Evolutionary conservation across 192 early-diverging fungal genomes (phyloP), one percentile per base, ranked within the genome.

Genomic region (Spinellus fusiger): DNA sequence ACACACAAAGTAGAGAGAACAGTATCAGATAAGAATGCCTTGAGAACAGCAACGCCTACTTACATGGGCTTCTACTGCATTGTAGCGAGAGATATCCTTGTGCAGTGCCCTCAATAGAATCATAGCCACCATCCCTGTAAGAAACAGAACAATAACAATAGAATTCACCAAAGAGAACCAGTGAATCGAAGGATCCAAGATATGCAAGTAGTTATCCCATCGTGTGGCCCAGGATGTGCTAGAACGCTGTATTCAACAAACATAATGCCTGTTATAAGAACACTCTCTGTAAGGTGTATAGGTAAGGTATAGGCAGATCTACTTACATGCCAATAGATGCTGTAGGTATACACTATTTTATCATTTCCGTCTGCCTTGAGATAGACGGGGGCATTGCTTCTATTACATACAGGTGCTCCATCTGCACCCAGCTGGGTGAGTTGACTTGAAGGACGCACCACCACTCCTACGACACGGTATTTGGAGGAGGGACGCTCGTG

Each of bases 161-260:
- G 94, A 95, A 78, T 98, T 96, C 40, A 94, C 84, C 59, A 98
- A 79, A 51, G 87, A 89, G 70, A 97, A 93, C 94, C 94, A 97
- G 64, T 97, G 94, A 56, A 95, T 94, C 61, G 86, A 87, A 46
- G 93, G 91, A 60, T 98, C 93, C 51, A 89, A 85, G 28, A 91
- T 77, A 49, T 91, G 81, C 32, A 95, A 66, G 71, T 95, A 94
- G 63, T 76, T 81, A 68, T 93, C 86, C 86, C 89, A 98, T 27
- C 95, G 84, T 1, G 86, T 91, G n/a, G 85, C 89, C 84, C 87
- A 89, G 31, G 77, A 78, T 27, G 77, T 86, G 20, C 74, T 65
- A 6, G 83, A 86, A 33, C 51, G 26, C 80, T 83, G 61, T 59
- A 38, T 55, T 54, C 32, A 22, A 13, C 13, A 37, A 13, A 9